Percentiles rank a stretch among this genome's conserved stretches.
Conservation (phyloP, 78 protist species). For the Corallochytrium limacisporum region DNA sequence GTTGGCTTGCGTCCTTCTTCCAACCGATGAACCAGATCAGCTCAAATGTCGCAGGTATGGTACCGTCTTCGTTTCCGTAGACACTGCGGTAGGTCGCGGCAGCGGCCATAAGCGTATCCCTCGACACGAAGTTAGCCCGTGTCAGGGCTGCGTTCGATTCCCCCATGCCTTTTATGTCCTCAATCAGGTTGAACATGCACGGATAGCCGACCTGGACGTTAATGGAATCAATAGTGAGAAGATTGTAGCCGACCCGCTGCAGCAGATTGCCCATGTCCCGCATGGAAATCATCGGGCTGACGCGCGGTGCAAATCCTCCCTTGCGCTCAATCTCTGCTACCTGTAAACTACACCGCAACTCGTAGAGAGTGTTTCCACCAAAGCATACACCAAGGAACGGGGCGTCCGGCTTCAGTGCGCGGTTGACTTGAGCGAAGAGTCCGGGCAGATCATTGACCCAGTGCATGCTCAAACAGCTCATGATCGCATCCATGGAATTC, state of each 20-base stretch:
- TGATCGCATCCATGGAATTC: not conserved
- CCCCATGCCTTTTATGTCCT: not conserved
- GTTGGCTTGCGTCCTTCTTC: not conserved
- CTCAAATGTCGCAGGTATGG: conserved; percentile 12
- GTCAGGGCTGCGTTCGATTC: not conserved
- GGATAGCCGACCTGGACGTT: not conserved
- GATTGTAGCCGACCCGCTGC: not conserved
- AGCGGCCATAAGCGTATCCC: not conserved
- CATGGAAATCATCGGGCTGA: not conserved
- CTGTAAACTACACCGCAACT: conserved; percentile 2
- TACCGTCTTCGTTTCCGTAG: not conserved
- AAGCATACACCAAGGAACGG: not conserved
- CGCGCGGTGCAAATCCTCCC: not conserved
- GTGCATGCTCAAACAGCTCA: conserved; percentile 5
- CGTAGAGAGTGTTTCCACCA: conserved; percentile 16
- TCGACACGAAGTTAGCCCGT: not conserved
- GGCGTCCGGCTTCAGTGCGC: conserved; percentile 8
- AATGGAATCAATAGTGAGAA: not conserved
- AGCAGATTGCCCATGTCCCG: not conserved
- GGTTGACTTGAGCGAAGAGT: not conserved
- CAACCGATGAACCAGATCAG: conserved; percentile 1
- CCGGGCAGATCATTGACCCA: conserved; percentile 32
- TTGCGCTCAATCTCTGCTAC: conserved; percentile 13
- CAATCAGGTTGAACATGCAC: not conserved
- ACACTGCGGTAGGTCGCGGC: not conserved